Conservation (phyloP, 345 rosid genomes). For the Eucalyptus microcorys region DNA sequence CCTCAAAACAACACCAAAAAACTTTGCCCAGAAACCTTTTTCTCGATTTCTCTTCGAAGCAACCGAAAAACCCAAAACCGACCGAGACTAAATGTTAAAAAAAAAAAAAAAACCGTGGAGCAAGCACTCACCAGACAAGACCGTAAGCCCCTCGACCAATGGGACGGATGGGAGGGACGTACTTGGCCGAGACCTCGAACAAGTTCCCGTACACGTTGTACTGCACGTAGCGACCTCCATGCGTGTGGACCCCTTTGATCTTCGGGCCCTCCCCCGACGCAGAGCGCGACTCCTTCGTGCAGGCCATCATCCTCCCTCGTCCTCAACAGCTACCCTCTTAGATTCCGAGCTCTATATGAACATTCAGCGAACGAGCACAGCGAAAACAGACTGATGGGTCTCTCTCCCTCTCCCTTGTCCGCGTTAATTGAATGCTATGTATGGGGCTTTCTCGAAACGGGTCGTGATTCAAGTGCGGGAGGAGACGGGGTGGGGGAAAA, state of each 20-base stretch:
- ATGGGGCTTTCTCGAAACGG: not conserved
- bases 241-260: slow-evolving; percentile 47
- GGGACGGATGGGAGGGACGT: slow-evolving; percentile 67
- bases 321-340: not conserved
- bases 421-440: not conserved
- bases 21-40: not conserved
- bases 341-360: not conserved
- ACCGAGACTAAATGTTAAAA: not conserved
- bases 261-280: slow-evolving; percentile 17
- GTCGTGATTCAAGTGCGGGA: not conserved
- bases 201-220: slow-evolving; percentile 64
- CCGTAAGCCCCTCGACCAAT: slow-evolving; percentile 70
- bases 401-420: not conserved
- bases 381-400: not conserved
- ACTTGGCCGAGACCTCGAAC: slow-evolving; percentile 64
- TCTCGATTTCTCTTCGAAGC: not conserved
- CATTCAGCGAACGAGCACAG: not conserved
- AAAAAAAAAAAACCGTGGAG: not conserved
- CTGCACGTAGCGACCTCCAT: slow-evolving; percentile 60
- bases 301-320: not conserved
- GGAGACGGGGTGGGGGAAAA: not conserved
- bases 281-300: slow-evolving; percentile 29
- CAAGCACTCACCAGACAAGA: slow-evolving; percentile 42
- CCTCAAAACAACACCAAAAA: not conserved
- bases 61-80: not conserved